Evolutionary conservation across 2,329 filamentous ascomycete species (phyloP), one percentile per base, ranked within the genome.

Genomic region (Penicillium sp.): DNA sequence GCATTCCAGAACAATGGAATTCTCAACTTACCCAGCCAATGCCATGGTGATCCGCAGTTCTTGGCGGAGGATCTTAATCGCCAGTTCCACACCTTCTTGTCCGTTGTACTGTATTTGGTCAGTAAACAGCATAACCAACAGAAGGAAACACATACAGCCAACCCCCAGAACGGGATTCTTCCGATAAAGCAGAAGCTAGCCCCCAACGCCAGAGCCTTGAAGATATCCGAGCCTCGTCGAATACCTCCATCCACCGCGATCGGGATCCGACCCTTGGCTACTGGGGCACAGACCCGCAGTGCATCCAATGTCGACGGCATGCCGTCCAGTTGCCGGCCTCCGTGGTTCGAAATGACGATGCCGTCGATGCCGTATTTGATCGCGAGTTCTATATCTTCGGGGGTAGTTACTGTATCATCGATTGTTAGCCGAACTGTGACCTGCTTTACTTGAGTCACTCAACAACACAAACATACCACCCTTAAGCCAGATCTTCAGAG

Each of bases 401-500:
- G 62, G 1, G 64, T 64, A 29, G 52, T 60, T 5, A 66, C 63
- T 56, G 19, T 28, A 28, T 28, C 26, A 12, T 12, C 35, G 3
- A 22, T 12, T 2, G 0, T 43, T 15, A 26, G 35, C 40, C 31
- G 46, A 28, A 42, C 12, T 13, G 19, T 22, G 31, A 24, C 3
- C 12, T 17, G 3, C 12, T 15, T 17, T 17, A 19, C 26, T 17
- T n/a, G 6, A 15, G 17, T 10, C 19, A 22, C 35, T 17, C 15
- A 3, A 45, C 6, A 17, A 15, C 2, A 2, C 9, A 32, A 34
- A 48, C 58, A 29, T 53, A 64, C 55, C 57, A 51, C 59, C 63
- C 58, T 67, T 63, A 29, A 65, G 43, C 62, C 57, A 67, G 24
- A 61, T 72, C 35, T 75, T 67, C 62, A 79, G 68, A 37, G 68